Evolutionary conservation across 176 grass and related monocot genomes (phyloP).

Genomic region (Oryza glaberrima): DNA sequence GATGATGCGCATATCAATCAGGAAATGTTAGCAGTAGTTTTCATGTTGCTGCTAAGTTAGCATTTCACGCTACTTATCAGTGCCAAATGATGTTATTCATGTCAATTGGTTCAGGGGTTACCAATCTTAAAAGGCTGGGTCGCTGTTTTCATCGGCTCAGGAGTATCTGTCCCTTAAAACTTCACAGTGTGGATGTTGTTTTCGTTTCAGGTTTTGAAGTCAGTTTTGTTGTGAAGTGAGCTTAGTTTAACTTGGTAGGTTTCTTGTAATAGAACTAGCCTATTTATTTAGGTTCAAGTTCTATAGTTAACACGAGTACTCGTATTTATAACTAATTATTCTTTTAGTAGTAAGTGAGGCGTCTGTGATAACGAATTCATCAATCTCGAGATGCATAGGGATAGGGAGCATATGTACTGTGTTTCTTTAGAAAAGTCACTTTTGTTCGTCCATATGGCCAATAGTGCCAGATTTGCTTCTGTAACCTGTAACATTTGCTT

Average conservation of each 20-base stretch:
- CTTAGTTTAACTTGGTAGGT: too few relatives aligned
- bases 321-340: too few relatives aligned
- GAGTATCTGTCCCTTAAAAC: not conserved
- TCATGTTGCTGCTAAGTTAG: not conserved
- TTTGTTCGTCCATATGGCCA: not conserved
- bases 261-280: too few relatives aligned
- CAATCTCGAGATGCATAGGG: too few relatives aligned
- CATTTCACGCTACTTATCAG: not conserved
- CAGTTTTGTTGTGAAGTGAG: not conserved
- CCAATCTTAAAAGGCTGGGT: not conserved
- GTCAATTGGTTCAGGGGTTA: not conserved
- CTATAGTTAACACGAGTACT: too few relatives aligned
- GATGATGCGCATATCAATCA: not conserved
- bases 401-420: too few relatives aligned
- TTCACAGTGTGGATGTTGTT: not conserved
- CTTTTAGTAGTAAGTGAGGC: too few relatives aligned
- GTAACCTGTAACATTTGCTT: not conserved
- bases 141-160: not conserved
- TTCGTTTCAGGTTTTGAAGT: slow-evolving; percentile 24
- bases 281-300: too few relatives aligned
- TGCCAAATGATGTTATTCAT: not conserved
- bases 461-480: too few relatives aligned
- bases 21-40: not conserved
- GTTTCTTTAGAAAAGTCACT: not conserved
- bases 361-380: too few relatives aligned